Base-by-base conservation (phyloP, 2,329 filamentous ascomycete species). In the Neopestalotiopsis rosae region DNA sequence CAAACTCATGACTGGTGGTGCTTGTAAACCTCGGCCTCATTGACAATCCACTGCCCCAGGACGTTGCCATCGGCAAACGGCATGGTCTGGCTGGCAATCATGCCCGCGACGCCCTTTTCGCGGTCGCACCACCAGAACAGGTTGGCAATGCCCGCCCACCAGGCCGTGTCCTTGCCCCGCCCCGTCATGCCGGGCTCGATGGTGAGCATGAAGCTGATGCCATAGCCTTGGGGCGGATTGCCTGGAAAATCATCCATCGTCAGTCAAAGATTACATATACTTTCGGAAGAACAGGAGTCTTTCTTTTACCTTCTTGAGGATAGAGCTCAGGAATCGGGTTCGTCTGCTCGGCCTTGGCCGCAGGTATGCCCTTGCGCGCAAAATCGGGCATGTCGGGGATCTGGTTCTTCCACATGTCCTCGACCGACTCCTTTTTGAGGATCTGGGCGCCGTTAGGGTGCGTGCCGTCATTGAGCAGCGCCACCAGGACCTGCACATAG, bases 341-440 rank as follows among this genome's bases (percentile, higher is more conserved):
- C 2, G 84, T 83, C 9, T 87, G 77, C 14, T 84, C 79, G 0
- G 84, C 83, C 70, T 88, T 88, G 0, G 85, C 79, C 1, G 82
- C 81, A 0, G 83, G 76, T 2, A 88, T 80, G 2, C 74, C 73
- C 69, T 82, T 79, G 1, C 85, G 81, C 1, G 82, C 82, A 68
- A 87, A 89, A 70, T 90, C 74, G 0, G 88, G 88, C 62, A 86
- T 83, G 1, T 85, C 69, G 0, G 86, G 83, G 65, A 91, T 85
- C 71, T 90, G 89, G 75, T 93, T 92, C 68, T 81, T 81, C 76
- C 90, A 92, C 88, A 93, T 91, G 40, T 86, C 78, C 13, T 90
- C 83, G 0, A 93, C 86, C 0, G 89, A 91, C 38, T 84, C 80
- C 17, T 84, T 81, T 24, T 82, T 80, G 6, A 93, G 81, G 40